Base-by-base conservation (phyloP, 2,329 filamentous ascomycete genomes). In the Teratosphaeria epicoccoides region DNA sequence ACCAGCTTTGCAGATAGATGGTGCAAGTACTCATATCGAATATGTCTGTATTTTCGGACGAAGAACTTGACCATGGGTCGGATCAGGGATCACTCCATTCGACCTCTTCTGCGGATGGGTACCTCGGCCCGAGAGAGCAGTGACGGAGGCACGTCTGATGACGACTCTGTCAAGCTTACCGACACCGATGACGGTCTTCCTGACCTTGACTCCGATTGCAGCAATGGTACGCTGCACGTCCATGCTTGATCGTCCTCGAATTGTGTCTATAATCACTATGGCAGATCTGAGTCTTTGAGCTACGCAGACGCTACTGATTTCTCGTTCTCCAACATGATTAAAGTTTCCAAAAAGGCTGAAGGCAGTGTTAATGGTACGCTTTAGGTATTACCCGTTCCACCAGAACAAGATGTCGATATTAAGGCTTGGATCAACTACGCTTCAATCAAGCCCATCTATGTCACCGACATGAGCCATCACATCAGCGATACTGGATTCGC, bases 281-380 rank as follows among this genome's bases (percentile, higher is more conserved):
- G 47, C 49, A 43, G 55, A 22, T 43, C 47, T 25, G 25, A 37
- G 7, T 46, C 46, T 5, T 56, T 58, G 49, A 52, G 52, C 33
- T 62, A 59, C 26, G 22, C 40, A 0, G 12, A 55, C 7, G 26
- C 50, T 10, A 43, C 48, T 11, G 56, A 59, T 37, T 66, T 66
- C 52, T 54, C 55, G 4, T 55, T 66, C 47, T 37, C 57, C 2
- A 64, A 67, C 48, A 44, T 58, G 5, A 59, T 65, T 23, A 57
- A 61, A n/a, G 47, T 51, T n/a, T 53, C 55, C 24, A 52, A 50
- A 6, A 50, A 49, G 25, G 49, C 61, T 11, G 43, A 53, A 9
- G 53, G 55, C n/a, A 45, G 63, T 17, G 63, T 73, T 14, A 58
- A 60, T 20, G 71, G 71, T n/a, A 68, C 61, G 54, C 61, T 73